Base-by-base conservation (phyloP, 352 stramenopile genomes). In the Phytophthora nicotianae region DNA sequence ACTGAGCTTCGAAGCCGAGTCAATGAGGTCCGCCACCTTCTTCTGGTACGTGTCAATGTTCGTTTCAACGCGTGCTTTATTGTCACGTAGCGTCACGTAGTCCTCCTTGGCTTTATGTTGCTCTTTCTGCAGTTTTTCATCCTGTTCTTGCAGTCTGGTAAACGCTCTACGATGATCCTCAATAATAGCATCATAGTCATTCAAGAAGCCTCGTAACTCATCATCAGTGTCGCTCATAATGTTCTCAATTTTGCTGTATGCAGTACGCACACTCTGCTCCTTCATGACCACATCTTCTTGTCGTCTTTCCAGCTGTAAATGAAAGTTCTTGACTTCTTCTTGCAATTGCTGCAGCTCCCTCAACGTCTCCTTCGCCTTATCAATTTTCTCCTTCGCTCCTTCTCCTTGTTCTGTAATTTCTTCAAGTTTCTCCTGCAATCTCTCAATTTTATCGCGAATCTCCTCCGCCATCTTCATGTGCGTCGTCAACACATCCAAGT, bases 401-500 rank as follows among this genome's bases (percentile, higher is more conserved):
- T 70, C 67, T 5, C 70, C 68, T 27, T 89, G 70, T 11, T 85
- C 62, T 0, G 63, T 29, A 0, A 77, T 69, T 17, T 62, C 41
- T 10, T 63, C 40, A 16, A 96, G 57, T 58, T 86, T 83, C 2
- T 75, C 57, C 40, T 89, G 65, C 0, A 70, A 68, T 5, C 37
- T 50, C 17, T 86, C 70, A 24, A 94, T 83, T 46, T 89, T 84
- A 8, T 83, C 60, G 0, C 73, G 61, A 19, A 91, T 83, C 14
- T 70, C 65, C 21, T 86, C 68, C 0, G 80, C 83, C 2, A 26
- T 59, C 60, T 91, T 93, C 46, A 90, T 70, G 50, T 98, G 90
- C n/a, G 90, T 87, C 5, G 81, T 86, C 14, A 99, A 70, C 2
- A 97, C 82, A 14, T 96, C 88, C 2, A 99, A 71, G 53, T 98